Conservation (phyloP, 371 early-diverging fungal species). For the Blyttiomyces sp. region DNA sequence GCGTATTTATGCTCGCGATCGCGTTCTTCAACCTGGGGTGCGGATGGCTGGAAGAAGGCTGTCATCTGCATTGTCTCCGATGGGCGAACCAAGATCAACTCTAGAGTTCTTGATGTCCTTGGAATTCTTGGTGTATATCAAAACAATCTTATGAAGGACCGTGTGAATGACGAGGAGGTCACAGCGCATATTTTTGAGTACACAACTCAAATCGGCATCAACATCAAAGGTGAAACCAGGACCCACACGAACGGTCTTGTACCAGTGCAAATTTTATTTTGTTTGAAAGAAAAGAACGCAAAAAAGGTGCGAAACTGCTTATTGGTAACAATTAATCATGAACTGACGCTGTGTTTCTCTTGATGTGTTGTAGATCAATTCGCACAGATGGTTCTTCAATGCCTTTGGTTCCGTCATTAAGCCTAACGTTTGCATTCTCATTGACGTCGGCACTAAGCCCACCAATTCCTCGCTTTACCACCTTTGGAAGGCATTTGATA, state of each 20-base stretch:
- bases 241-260: conserved; percentile 44
- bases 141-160: conserved; percentile 67
- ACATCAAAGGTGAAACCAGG: conserved; percentile 52
- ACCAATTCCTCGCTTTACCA: conserved; percentile 79
- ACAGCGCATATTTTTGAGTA: conserved; percentile 87
- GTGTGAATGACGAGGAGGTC: conserved; percentile 44
- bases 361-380: conserved; percentile 93
- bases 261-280: conserved; percentile 88
- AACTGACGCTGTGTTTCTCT: no score
- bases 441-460: conserved; percentile 93
- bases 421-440: conserved; percentile 83
- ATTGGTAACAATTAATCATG: no score
- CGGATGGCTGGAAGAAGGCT: conserved; percentile 85
- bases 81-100: conserved; percentile 58
- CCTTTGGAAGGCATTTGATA: conserved; percentile 90
- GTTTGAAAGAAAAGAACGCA: conserved; percentile 69
- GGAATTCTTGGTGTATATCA: conserved; percentile 87
- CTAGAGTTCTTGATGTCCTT: conserved; percentile 72
- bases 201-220: conserved; percentile 80
- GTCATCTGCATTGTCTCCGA: conserved; percentile 74
- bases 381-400: conserved; percentile 96
- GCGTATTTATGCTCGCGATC: conserved; percentile 75
- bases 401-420: conserved; percentile 82
- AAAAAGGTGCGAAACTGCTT: conserved; percentile 36
- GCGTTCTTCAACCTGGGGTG: conserved; percentile 80